phyloP scores from a whole-genome alignment of 495 filamentous ascomycete species.

The Astrocystis sublimbata region DNA sequence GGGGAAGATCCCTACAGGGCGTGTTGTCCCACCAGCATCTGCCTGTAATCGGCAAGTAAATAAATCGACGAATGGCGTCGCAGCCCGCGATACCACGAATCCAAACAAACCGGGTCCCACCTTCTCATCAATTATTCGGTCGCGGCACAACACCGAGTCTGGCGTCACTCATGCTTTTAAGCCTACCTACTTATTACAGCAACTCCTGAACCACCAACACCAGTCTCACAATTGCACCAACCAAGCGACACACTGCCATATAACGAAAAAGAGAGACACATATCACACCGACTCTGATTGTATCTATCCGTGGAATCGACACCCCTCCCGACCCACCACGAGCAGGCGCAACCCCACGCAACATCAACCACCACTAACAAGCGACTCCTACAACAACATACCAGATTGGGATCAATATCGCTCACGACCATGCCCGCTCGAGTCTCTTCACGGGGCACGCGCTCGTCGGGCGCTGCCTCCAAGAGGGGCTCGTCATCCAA shows the following conservation, averaged over 20 bases:
- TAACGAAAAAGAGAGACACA: not conserved
- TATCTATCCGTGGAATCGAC: not conserved
- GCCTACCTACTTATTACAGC: too few relatives aligned
- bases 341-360: not conserved
- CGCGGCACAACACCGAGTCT: not conserved
- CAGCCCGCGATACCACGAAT: slow-evolving; percentile 6
- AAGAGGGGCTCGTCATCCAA: slow-evolving; percentile 66
- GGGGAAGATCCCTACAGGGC: slow-evolving; percentile 5
- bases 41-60: slow-evolving; percentile 8
- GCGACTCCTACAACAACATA: not conserved
- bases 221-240: not conserved
- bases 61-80: not conserved
- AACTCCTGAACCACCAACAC: too few relatives aligned
- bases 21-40: slow-evolving; percentile 18
- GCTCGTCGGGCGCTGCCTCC: slow-evolving; percentile 53
- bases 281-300: not conserved
- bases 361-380: not conserved
- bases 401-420: not conserved
- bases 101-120: not conserved
- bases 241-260: not conserved
- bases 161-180: too few relatives aligned
- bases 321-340: not conserved
- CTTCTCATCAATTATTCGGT: too few relatives aligned
- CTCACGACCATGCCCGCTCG: slow-evolving; percentile 59
- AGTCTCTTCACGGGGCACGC: slow-evolving; percentile 53